Conservation (phyloP, 2,329 filamentous ascomycete species). For the Teratosphaeria viscida region DNA sequence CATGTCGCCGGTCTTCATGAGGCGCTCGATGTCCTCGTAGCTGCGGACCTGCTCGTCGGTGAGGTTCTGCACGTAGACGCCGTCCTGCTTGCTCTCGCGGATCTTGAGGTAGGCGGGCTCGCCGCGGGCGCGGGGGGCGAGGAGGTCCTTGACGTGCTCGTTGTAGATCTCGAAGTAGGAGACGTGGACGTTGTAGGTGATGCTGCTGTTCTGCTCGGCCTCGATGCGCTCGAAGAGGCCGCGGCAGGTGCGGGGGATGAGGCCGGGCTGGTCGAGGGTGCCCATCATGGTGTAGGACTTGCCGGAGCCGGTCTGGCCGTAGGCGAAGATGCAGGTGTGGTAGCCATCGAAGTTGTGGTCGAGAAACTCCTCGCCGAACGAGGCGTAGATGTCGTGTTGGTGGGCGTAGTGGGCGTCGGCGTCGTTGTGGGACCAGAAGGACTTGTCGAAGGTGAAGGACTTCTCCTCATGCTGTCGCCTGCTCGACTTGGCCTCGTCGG, state of each 20-base stretch:
- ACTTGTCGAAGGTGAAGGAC: slow-evolving; percentile 91
- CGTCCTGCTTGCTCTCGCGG: slow-evolving; percentile 86
- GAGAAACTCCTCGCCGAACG: slow-evolving; percentile 88
- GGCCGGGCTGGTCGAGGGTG: slow-evolving; percentile 66
- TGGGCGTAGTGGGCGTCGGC: slow-evolving; percentile 76
- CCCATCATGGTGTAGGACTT: slow-evolving; percentile 99
- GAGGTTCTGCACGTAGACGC: slow-evolving; percentile 92
- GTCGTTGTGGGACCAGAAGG: slow-evolving; percentile 88
- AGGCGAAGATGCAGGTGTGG: slow-evolving; percentile 98
- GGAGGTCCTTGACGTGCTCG: slow-evolving; percentile 89
- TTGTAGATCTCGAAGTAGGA: slow-evolving; percentile 99
- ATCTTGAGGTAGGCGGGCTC: slow-evolving; percentile 92
- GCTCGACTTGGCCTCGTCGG: slow-evolving; percentile 38
- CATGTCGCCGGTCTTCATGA: slow-evolving; percentile 81
- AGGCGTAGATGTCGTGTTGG: slow-evolving; percentile 89
- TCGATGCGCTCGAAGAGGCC: slow-evolving; percentile 93
- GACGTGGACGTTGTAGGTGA: slow-evolving; percentile 93
- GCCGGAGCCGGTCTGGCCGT: slow-evolving; percentile 92
- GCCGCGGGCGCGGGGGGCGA: slow-evolving; percentile 59
- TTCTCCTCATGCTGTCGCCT: slow-evolving; percentile 78
- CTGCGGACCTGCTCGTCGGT: slow-evolving; percentile 86
- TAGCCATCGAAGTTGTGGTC: slow-evolving; percentile 99
- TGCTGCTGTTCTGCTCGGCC: slow-evolving; percentile 71
- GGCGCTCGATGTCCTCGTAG: slow-evolving; percentile 74
- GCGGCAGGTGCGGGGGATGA: slow-evolving; percentile 91